Evolutionary conservation across 176 grass and related monocot genomes (phyloP).

Genomic region (Hordeum marinum): DNA sequence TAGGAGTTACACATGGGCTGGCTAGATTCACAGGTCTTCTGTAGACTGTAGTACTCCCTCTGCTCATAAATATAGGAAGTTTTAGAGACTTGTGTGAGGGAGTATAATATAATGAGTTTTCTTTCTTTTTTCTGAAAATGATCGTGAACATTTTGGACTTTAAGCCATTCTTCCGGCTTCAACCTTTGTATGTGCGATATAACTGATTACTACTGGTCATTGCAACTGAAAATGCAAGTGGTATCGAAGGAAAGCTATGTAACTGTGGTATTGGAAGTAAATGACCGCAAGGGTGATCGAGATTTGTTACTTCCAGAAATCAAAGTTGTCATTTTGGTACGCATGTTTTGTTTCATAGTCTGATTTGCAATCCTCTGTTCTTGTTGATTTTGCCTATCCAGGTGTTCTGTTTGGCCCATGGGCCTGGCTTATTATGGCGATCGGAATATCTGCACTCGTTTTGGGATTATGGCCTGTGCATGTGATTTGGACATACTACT

Average conservation of each 20-base stretch:
- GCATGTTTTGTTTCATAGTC: neutral
- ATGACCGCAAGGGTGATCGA: neutral
- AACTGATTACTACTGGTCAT: neutral
- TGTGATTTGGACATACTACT: constrained; percentile 91
- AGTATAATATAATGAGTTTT: neutral
- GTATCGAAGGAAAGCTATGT: neutral
- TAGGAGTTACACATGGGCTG: neutral
- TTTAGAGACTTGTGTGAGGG: no score
- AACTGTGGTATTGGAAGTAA: neutral
- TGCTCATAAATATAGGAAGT: no score
- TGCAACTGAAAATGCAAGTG: constrained; percentile 1
- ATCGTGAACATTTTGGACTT: neutral
- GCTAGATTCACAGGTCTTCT: neutral
- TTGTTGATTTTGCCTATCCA: constrained; percentile 22
- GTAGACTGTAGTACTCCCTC: no score
- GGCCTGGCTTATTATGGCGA: constrained; percentile 64
- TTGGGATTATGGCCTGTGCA: constrained; percentile 83
- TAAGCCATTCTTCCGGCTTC: neutral
- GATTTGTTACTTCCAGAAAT: neutral
- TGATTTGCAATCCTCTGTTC: neutral
- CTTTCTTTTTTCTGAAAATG: neutral
- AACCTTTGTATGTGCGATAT: neutral
- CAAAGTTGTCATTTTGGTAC: neutral
- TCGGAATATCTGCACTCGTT: constrained; percentile 70
- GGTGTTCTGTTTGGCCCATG: constrained; percentile 72